Conservation (phyloP, 2,329 filamentous ascomycete genomes). For the Penicillium aurantiogriseum region DNA sequence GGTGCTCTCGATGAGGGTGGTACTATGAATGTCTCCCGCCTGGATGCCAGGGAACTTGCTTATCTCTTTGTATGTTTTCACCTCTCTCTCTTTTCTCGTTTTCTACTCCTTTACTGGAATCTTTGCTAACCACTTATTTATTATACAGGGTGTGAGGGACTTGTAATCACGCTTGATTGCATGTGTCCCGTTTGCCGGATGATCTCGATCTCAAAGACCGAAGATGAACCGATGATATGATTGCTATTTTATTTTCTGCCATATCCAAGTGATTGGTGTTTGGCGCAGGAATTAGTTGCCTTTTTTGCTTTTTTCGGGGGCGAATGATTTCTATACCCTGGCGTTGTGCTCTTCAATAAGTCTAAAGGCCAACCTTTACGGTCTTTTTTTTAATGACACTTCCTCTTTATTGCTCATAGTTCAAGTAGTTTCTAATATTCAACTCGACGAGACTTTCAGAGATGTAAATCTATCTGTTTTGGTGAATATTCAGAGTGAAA, state of each 20-base stretch:
- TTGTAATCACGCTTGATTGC: not conserved
- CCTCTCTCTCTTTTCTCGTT: not conserved
- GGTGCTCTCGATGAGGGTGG: constrained; percentile 76
- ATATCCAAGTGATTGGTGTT: not conserved
- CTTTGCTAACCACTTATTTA: constrained; percentile 8
- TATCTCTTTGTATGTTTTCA: constrained; percentile 61
- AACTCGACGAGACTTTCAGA: not conserved
- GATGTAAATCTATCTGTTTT: constrained; percentile 4
- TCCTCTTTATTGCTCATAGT: not conserved
- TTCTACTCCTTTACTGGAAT: not conserved
- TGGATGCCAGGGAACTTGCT: constrained; percentile 65
- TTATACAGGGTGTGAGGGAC: constrained; percentile 22
- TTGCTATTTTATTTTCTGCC: not conserved
- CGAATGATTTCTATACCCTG: constrained; percentile 11
- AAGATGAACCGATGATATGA: not conserved
- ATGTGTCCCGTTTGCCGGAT: not conserved
- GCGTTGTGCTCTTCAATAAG: not conserved
- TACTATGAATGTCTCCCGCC: constrained; percentile 62
- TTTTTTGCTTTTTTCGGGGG: not conserved
- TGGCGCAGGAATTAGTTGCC: not conserved
- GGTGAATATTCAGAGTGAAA: not conserved
- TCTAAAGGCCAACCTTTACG: not conserved
- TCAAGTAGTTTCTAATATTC: not conserved
- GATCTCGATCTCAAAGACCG: not conserved
- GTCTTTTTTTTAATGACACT: not conserved